phyloP scores from a whole-genome alignment of 805 yeast genomes.

The Saccharomycopsis sp. region DNA sequence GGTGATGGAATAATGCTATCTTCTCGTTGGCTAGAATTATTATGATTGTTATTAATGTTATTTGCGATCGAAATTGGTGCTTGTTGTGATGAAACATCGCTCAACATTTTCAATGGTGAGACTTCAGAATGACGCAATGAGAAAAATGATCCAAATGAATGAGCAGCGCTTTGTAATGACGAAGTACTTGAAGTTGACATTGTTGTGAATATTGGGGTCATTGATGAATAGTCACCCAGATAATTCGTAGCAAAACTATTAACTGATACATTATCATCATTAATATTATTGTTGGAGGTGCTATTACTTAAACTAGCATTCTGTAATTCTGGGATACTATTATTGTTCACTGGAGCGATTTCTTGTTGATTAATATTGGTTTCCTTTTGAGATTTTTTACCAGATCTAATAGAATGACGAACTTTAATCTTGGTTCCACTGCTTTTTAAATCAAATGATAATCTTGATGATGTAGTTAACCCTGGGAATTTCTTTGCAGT shows the following conservation, averaged over 20 bases:
- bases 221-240: slow-evolving; percentile 7
- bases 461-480: slow-evolving; percentile 32
- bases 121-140: slow-evolving; percentile 13
- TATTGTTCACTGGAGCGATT: background rate
- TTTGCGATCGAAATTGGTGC: slow-evolving; percentile 6
- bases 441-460: slow-evolving; percentile 22
- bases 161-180: slow-evolving; percentile 20
- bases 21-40: slow-evolving; percentile 1
- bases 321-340: background rate
- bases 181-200: slow-evolving; percentile 20
- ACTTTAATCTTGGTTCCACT: slow-evolving; percentile 21
- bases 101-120: slow-evolving; percentile 16
- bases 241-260: slow-evolving; percentile 17
- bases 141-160: slow-evolving; percentile 20
- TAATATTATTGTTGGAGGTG: background rate
- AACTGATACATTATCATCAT: slow-evolving; percentile 14
- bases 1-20: slow-evolving; percentile 13
- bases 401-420: slow-evolving; percentile 65
- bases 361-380: slow-evolving; percentile 1
- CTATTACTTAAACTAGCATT: background rate
- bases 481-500: slow-evolving; percentile 41
- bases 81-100: slow-evolving; percentile 20
- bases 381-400: slow-evolving; percentile 68
- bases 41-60: background rate
- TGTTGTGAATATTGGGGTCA: slow-evolving; percentile 19